A percentile compares a stretch with the other conserved stretches of the same genome.
These are phyloP conservation scores for Albugo candida DNA, from an alignment of 352 stramenopile genomes.

Conservation along the genomic window DNA sequence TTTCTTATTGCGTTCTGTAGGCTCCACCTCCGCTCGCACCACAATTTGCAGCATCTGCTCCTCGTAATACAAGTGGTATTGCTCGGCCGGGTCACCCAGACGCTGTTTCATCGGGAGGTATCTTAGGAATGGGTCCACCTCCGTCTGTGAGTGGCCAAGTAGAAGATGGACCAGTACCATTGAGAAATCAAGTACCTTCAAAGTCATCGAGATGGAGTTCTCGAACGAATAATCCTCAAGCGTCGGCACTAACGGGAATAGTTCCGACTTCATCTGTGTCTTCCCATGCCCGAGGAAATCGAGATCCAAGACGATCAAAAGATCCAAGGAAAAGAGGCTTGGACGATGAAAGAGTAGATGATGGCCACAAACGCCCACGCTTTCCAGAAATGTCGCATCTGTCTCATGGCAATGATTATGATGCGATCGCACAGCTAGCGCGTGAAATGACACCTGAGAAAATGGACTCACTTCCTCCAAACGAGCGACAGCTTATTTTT, in stretches of 20 bases:
- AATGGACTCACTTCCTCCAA: constrained; percentile 51
- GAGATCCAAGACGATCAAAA: not conserved
- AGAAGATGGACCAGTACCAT: no score
- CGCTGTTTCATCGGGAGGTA: constrained; percentile 14
- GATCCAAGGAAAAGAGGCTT: not conserved
- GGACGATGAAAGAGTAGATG: constrained; percentile 13
- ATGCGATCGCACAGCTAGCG: constrained; percentile 45
- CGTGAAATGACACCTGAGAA: constrained; percentile 68
- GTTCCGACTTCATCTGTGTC: not conserved
- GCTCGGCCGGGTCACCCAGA: constrained; percentile 16
- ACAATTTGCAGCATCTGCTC: constrained; percentile 4
- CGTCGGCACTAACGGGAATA: constrained; percentile 8
- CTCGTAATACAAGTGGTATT: constrained; percentile 15
- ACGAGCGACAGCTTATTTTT: constrained; percentile 57
- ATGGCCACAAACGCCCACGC: constrained; percentile 6
- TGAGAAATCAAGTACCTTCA: no score
- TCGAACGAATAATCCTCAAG: constrained; percentile 25
- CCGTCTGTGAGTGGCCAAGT: not conserved
- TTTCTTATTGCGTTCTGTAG: constrained; percentile 2
- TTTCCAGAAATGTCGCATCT: not conserved
- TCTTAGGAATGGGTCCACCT: constrained; percentile 23
- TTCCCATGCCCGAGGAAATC: not conserved
- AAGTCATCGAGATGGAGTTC: constrained; percentile 34
- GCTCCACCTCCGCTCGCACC: constrained; percentile 3
- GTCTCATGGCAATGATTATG: constrained; percentile 13